Evolutionary conservation across 345 rosid genomes (phyloP).

Genomic region (Eucalyptus curtisii): DNA sequence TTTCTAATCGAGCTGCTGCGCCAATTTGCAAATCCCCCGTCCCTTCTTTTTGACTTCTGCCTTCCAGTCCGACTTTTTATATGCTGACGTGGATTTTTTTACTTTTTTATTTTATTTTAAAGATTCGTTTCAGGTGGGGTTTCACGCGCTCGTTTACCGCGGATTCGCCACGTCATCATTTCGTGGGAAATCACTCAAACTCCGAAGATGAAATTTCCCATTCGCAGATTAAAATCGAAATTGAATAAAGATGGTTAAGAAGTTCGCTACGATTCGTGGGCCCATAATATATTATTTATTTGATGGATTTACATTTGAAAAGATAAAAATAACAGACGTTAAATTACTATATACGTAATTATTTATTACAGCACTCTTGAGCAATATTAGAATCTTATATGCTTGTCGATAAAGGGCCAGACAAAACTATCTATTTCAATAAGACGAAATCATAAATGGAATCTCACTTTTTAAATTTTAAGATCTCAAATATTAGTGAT

Average conservation of each 20-base stretch:
- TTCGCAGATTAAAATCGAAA: background rate
- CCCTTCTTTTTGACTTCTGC: background rate
- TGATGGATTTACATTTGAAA: background rate
- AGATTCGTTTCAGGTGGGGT: background rate
- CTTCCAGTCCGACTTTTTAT: background rate
- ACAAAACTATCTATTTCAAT: background rate
- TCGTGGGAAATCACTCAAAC: background rate
- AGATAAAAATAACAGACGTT: accelerated
- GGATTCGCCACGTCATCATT: background rate
- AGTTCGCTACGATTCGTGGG: background rate
- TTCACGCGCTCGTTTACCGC: background rate
- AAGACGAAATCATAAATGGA: background rate
- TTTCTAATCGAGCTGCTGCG: background rate
- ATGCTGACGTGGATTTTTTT: background rate
- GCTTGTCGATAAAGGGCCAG: background rate
- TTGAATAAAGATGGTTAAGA: background rate
- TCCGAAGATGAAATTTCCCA: background rate
- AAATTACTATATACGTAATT: background rate
- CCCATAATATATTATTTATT: background rate
- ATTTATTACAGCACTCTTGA: too few relatives aligned
- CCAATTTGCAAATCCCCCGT: background rate
- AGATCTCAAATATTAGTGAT: background rate
- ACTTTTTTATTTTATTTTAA: background rate
- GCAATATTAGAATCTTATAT: too few relatives aligned
- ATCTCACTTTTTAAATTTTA: background rate